Conservation (phyloP, 2,329 filamentous ascomycete genomes). For the Ophiostoma ulmi region DNA sequence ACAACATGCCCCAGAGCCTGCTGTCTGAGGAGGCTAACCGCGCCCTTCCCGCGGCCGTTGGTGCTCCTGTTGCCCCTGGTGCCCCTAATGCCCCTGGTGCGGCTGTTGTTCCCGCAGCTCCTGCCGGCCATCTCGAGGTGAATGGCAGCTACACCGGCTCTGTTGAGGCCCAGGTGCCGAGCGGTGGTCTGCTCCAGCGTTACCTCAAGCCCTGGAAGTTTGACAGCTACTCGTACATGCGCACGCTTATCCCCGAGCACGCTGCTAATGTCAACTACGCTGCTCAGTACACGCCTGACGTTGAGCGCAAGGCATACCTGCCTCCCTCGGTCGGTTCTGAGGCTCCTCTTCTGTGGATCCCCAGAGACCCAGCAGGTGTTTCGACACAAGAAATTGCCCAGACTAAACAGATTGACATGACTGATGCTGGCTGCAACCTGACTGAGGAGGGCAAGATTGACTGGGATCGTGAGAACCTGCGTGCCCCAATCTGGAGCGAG, state of each 20-base stretch:
- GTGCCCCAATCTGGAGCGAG: conserved; percentile 37
- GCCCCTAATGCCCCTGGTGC: not conserved
- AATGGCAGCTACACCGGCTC: conserved; percentile 24
- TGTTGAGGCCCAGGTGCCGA: conserved; percentile 22
- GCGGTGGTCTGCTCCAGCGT: not conserved
- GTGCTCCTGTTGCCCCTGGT: not conserved
- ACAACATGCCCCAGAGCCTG: conserved; percentile 72
- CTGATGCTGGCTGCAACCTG: conserved; percentile 68
- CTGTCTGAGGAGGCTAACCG: conserved; percentile 43
- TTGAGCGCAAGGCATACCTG: conserved; percentile 65
- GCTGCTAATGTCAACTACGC: conserved; percentile 40
- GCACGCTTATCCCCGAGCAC: conserved; percentile 60
- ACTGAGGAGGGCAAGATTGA: conserved; percentile 58
- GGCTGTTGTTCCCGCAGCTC: not conserved
- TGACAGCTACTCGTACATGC: conserved; percentile 65
- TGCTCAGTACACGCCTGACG: conserved; percentile 56
- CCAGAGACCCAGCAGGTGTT: conserved; percentile 67
- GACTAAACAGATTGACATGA: conserved; percentile 70
- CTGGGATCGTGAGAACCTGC: conserved; percentile 35
- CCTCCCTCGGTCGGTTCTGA: conserved; percentile 62
- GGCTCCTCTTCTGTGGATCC: conserved; percentile 76
- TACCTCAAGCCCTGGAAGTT: conserved; percentile 77
- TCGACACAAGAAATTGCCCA: conserved; percentile 72
- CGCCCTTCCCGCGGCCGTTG: conserved; percentile 23
- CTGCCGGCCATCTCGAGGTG: conserved; percentile 25